These are phyloP conservation scores for Hanseniaspora lindneri DNA, from an alignment of 805 yeast genomes.

Conservation along the genomic window DNA sequence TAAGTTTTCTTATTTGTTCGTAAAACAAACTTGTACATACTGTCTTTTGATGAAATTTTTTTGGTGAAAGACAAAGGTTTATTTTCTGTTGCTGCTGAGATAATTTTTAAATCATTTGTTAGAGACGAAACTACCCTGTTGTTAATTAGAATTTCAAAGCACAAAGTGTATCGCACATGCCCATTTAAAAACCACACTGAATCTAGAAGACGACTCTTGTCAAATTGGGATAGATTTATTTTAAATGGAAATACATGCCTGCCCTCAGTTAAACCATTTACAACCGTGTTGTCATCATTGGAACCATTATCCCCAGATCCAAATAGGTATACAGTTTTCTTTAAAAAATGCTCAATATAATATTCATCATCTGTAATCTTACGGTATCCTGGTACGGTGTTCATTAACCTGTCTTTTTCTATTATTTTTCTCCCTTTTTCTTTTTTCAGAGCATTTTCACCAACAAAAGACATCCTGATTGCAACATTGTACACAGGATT, in stretches of 20 bases:
- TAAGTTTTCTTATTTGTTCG: not conserved
- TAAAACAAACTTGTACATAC: not conserved
- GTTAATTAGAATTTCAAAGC: not conserved
- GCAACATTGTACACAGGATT: constrained; percentile 19
- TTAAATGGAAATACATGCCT: constrained; percentile 82
- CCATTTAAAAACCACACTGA: constrained; percentile 9
- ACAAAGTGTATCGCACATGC: not conserved
- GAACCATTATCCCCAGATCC: constrained; percentile 9
- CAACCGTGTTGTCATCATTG: not conserved
- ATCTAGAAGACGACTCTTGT: not conserved
- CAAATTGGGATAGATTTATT: constrained; percentile 33
- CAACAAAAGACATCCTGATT: constrained; percentile 43
- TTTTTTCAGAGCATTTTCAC: constrained; percentile 47
- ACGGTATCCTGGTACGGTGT: constrained; percentile 13
- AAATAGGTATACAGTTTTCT: constrained; percentile 15
- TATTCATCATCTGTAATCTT: constrained; percentile 22
- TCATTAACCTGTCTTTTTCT: constrained; percentile 43
- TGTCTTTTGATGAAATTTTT: not conserved
- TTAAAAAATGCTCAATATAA: constrained; percentile 5
- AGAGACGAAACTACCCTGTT: not conserved
- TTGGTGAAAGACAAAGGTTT: not conserved
- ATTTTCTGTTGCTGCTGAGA: not conserved
- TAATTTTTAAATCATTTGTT: not conserved
- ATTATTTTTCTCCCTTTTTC: constrained; percentile 40
- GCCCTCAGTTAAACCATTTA: constrained; percentile 54